Conservation (phyloP, 2,329 filamentous ascomycete species). For the Ophiosphaerella korrae region DNA sequence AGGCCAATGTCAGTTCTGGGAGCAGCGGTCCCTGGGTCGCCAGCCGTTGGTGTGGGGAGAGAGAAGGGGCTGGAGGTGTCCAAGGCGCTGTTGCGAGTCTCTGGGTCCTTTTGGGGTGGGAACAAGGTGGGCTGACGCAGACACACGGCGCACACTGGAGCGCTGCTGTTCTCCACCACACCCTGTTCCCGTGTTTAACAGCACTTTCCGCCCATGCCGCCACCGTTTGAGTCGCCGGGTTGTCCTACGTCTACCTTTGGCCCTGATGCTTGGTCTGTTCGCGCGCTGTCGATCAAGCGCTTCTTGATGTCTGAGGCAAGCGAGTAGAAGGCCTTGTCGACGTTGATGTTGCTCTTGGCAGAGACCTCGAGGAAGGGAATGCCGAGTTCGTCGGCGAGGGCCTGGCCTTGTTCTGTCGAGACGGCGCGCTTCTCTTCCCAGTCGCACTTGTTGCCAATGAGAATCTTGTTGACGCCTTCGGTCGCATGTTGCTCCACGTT, state of each 20-base stretch:
- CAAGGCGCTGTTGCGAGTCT: no score
- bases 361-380: constrained; percentile 99
- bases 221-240: constrained; percentile 25
- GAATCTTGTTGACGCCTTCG: constrained; percentile 98
- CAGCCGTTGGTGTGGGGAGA: background rate
- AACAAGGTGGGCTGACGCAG: no score
- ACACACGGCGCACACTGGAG: no score
- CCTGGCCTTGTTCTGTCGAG: constrained; percentile 89
- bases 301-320: constrained; percentile 98
- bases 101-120: no score
- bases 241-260: constrained; percentile 43
- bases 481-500: constrained; percentile 98
- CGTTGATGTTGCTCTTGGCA: constrained; percentile 99
- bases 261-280: constrained; percentile 62
- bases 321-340: constrained; percentile 97
- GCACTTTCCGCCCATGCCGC: constrained; percentile 47
- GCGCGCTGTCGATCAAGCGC: constrained; percentile 88
- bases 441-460: constrained; percentile 99
- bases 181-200: constrained; percentile 29
- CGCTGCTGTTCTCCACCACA: no score
- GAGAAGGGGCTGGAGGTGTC: no score
- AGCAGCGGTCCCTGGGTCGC: background rate
- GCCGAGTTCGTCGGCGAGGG: constrained; percentile 90
- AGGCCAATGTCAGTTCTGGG: background rate
- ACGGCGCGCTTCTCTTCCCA: constrained; percentile 99